Base-by-base conservation (phyloP, 495 filamentous ascomycete genomes). In the Penicillium manginii region DNA sequence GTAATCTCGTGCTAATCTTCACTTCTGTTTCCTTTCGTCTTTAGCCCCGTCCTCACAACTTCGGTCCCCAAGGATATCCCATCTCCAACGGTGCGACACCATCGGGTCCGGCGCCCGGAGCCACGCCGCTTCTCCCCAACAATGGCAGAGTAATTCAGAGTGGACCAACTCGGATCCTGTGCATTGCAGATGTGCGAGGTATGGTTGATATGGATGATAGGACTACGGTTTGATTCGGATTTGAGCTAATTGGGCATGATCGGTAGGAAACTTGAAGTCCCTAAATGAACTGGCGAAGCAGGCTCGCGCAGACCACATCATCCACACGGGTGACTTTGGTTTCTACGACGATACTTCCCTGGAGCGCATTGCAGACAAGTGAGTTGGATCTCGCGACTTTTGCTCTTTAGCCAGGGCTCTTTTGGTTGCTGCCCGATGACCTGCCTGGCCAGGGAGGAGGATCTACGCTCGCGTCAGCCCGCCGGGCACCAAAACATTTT, bases 291-390 rank as follows among this genome's bases (percentile, higher is more conserved):
- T 98, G 53, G 96, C 96, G 57, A 92, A 88, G 72, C 86, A 92
- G 67, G 94, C 96, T 52, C 88, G 88, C 67, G 94, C 94, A 53
- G 91, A 97, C 75, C 89, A 96, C 73, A 96, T 99, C 66, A 90
- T 99, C 61, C 94, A 99, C 75, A 98, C 96, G 33, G 96, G 96
- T 69, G 96, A 99, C 70, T 99, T 99, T 70, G 96, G 96, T 53
- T 99, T 99, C 78, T 99, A 99, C 76, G 96, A 99, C 70, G 91
- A 96, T 51, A 89, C 86, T 40, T 99, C 96, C 10, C 78, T 99
- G 32, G 93, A 99, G 65, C 89, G 96, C 55, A 98, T 99, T 80
- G 94, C 94, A 9, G 96, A 99, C 72, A 99, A 99, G 94, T 98
- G 74, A 82, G 91, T 81, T 43, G 33, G 14, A 59, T 17, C 19